These are phyloP conservation scores for Rhodotorula sp. DNA, from an alignment of 1,284 basidiomycete species.

Conservation along the genomic window DNA sequence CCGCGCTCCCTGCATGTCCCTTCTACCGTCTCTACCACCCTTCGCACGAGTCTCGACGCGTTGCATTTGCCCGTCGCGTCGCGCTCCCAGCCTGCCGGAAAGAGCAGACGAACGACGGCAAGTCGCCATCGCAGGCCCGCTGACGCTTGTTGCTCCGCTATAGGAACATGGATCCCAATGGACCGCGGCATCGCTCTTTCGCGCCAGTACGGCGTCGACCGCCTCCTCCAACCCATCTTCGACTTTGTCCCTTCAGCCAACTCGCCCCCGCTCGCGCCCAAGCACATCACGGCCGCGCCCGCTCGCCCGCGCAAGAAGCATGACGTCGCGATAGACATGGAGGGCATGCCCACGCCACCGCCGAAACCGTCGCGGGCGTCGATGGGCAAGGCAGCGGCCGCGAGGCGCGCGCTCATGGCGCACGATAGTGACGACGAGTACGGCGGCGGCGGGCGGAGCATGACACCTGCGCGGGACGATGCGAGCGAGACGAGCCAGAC, in stretches of 20 bases:
- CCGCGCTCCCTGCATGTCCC: background rate
- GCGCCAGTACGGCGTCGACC: constrained; percentile 90
- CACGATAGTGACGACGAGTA: constrained; percentile 14
- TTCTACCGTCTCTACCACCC: too few species aligned
- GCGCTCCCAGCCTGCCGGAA: background rate
- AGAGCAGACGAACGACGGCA: background rate
- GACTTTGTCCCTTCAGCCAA: constrained; percentile 83
- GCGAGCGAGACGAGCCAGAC: constrained; percentile 35
- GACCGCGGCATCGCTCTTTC: constrained; percentile 84
- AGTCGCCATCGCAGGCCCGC: background rate
- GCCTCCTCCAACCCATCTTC: constrained; percentile 86
- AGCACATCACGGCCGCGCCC: constrained; percentile 79
- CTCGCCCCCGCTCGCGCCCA: constrained; percentile 93
- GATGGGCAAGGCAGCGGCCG: constrained; percentile 21
- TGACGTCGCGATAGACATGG: constrained; percentile 35
- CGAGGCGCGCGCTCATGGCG: background rate
- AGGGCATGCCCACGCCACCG: constrained; percentile 55
- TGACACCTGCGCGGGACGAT: constrained; percentile 25
- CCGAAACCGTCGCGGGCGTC: constrained; percentile 50
- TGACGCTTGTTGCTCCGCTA: constrained; percentile 7
- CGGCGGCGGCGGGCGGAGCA: constrained; percentile 33
- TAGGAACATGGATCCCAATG: constrained; percentile 98
- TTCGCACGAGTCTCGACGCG: background rate
- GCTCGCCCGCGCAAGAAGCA: constrained; percentile 54
- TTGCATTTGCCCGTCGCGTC: constrained; percentile 3